A percentile compares a stretch with the other conserved stretches of the same genome.
Conservation (phyloP, 1,284 basidiomycete genomes). For the Violaceomyces palustris region DNA sequence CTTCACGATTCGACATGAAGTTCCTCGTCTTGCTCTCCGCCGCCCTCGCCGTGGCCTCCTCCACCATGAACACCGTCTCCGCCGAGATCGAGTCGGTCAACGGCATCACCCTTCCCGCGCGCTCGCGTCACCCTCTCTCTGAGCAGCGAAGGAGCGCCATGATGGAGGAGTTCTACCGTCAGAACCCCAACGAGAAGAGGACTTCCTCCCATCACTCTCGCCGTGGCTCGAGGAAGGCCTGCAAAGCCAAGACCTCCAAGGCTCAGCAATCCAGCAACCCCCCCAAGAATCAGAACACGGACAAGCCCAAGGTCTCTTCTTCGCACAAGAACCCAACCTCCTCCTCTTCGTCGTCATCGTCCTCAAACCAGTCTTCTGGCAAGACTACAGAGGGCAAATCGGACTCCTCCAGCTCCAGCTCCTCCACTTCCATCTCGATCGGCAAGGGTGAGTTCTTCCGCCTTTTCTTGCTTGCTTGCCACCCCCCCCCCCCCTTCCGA, state of each 20-base stretch:
- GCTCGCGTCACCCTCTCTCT: conserved; percentile 22
- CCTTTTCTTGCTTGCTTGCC: too few relatives aligned
- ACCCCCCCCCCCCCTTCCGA: too few relatives aligned
- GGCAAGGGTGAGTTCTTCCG: too few relatives aligned
- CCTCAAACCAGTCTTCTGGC: conserved; percentile 8
- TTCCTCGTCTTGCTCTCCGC: conserved; percentile 22
- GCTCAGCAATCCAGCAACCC: conserved; percentile 4
- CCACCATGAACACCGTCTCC: conserved; percentile 6
- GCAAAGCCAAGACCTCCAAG: conserved; percentile 16
- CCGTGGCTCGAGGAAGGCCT: conserved; percentile 13
- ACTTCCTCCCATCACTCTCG: too few relatives aligned
- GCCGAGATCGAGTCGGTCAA: conserved; percentile 3
- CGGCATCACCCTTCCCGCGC: conserved; percentile 9
- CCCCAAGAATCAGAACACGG: conserved; percentile 7
- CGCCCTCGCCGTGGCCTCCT: conserved; percentile 14
- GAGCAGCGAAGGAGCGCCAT: conserved; percentile 25
- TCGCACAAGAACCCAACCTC: conserved; percentile 5
- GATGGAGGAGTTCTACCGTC: conserved; percentile 5
- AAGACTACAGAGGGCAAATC: too few relatives aligned
- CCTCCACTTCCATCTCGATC: too few relatives aligned
- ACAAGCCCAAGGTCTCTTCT: background rate
- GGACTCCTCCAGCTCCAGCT: too few relatives aligned
- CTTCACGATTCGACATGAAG: conserved; percentile 14
- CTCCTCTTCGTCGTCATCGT: conserved; percentile 3
- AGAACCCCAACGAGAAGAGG: conserved; percentile 8